Evolutionary conservation across 2,329 filamentous ascomycete species (phyloP).

Genomic region (Pseudocercospora crystallina): DNA sequence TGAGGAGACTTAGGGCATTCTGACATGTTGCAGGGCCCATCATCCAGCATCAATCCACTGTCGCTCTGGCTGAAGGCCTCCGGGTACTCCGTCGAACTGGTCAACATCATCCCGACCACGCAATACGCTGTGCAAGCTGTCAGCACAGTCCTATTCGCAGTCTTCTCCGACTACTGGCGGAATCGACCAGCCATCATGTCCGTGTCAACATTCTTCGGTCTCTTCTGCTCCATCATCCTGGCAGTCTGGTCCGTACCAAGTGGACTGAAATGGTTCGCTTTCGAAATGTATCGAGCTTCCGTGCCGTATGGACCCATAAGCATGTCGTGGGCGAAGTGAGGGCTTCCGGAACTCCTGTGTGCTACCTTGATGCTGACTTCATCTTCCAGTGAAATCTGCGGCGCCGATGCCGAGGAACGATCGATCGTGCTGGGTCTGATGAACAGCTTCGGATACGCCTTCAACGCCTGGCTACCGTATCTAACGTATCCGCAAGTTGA

Average conservation of each 20-base stretch:
- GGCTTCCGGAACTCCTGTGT: not conserved
- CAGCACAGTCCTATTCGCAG: conserved; percentile 61
- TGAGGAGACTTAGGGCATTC: not conserved
- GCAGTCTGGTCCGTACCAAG: conserved; percentile 35
- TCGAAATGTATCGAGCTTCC: conserved; percentile 32
- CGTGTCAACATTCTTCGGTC: conserved; percentile 20
- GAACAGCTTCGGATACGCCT: conserved; percentile 69
- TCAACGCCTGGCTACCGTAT: conserved; percentile 69
- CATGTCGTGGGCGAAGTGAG: conserved; percentile 47
- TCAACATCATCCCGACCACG: conserved; percentile 56
- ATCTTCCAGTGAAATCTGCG: conserved; percentile 49
- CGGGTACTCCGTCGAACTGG: conserved; percentile 52
- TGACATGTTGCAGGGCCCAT: conserved; percentile 14
- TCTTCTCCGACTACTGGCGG: conserved; percentile 23
- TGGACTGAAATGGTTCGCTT: conserved; percentile 36
- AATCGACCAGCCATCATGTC: conserved; percentile 25
- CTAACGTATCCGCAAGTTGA: conserved; percentile 27
- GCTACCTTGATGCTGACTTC: conserved; percentile 7
- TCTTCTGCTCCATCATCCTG: conserved; percentile 29
- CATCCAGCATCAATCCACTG: conserved; percentile 24
- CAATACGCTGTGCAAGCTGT: conserved; percentile 56
- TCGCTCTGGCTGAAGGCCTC: conserved; percentile 37
- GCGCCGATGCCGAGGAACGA: conserved; percentile 62
- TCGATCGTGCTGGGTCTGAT: conserved; percentile 65
- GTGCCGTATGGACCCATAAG: conserved; percentile 36